phyloP scores from a whole-genome alignment of 176 grass and related monocot species.

The Stipa capillata region DNA sequence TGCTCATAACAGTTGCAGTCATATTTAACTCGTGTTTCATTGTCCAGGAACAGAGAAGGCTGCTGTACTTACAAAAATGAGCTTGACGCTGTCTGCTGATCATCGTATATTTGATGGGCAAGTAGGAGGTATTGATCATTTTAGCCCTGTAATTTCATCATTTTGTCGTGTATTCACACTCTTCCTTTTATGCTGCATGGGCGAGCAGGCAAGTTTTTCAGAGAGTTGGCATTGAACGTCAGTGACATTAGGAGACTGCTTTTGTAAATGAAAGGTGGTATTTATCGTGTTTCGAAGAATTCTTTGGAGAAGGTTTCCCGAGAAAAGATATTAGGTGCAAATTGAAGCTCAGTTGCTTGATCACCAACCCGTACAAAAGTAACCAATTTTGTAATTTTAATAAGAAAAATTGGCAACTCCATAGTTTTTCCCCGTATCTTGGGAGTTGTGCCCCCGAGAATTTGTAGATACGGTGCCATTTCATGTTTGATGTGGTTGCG shows the following conservation, averaged over 20 bases:
- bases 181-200: not conserved
- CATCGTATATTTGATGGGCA: conserved; percentile 90
- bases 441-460: not conserved
- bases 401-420: conserved; percentile 12
- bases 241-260: conserved; percentile 76
- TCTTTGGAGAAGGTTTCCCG: conserved; percentile 5
- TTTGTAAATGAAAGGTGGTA: conserved; percentile 43
- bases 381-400: conserved; percentile 43
- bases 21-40: conserved; percentile 6
- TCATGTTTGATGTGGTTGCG: too few species aligned
- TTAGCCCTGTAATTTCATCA: not conserved
- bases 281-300: conserved; percentile 17
- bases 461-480: too few species aligned
- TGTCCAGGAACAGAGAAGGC: conserved; percentile 71
- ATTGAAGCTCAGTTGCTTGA: conserved; percentile 6
- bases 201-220: conserved; percentile 69
- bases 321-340: conserved; percentile 6
- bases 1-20: not conserved
- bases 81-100: conserved; percentile 80
- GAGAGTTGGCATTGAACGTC: conserved; percentile 62
- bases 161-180: not conserved
- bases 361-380: conserved; percentile 12
- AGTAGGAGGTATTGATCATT: conserved; percentile 52
- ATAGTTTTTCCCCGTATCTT: not conserved
- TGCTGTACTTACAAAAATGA: conserved; percentile 77